Conservation (phyloP, 495 filamentous ascomycete genomes). For the Tuber calosporum region DNA sequence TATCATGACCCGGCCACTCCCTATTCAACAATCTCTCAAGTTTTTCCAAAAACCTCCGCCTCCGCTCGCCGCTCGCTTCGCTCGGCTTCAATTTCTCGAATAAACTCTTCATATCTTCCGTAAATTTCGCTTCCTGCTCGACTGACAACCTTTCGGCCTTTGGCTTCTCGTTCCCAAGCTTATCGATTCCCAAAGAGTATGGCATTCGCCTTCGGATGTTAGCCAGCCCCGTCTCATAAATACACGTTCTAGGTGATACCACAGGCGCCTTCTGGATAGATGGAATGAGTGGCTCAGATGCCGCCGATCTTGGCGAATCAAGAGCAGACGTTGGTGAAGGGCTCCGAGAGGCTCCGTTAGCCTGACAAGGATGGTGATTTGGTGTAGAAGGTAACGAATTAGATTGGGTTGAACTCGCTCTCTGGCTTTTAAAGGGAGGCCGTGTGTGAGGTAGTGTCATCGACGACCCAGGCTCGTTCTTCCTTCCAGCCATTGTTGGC, state of each 20-base stretch:
- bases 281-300: conserved; percentile 74
- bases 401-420: conserved; percentile 56
- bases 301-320: conserved; percentile 82
- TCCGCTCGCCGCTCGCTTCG: conserved; percentile 64
- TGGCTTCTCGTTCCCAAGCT: conserved; percentile 60
- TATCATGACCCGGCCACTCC: conserved; percentile 84
- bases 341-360: conserved; percentile 68
- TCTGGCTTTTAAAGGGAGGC: conserved; percentile 24
- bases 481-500: conserved; percentile 39
- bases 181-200: conserved; percentile 76
- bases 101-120: conserved; percentile 69
- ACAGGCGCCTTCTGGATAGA: conserved; percentile 56
- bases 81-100: conserved; percentile 82
- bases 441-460: conserved; percentile 28
- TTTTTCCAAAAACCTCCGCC: conserved; percentile 71
- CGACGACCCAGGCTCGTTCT: conserved; percentile 32
- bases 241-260: conserved; percentile 57
- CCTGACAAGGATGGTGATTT: conserved; percentile 76
- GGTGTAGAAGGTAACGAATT: conserved; percentile 92
- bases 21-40: conserved; percentile 77
- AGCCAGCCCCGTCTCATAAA: conserved; percentile 70
- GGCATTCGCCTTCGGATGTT: conserved; percentile 74
- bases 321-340: conserved; percentile 71
- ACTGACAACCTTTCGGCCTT: conserved; percentile 61
- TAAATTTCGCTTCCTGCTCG: conserved; percentile 70